A percentile compares a stretch with the other conserved stretches of the same genome.
These are phyloP conservation scores for Saturnispora quitensis DNA, from an alignment of 805 yeast genomes.

Conservation along the genomic window DNA sequence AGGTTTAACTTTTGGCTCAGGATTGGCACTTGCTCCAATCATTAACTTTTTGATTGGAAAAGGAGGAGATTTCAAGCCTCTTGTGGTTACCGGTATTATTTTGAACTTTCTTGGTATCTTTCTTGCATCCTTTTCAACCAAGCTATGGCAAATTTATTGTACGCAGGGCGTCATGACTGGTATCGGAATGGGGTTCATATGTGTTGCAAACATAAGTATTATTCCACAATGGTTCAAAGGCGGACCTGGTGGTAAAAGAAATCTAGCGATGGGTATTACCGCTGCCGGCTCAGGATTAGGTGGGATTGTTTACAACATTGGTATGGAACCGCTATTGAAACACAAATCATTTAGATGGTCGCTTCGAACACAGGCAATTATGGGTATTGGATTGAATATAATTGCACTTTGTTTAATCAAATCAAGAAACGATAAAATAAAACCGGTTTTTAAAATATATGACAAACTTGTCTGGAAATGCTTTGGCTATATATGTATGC, in stretches of 20 bases:
- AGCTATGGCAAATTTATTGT: slow-evolving; percentile 55
- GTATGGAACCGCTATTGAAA: slow-evolving; percentile 36
- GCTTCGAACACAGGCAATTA: slow-evolving; percentile 37
- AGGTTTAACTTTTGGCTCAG: slow-evolving; percentile 53
- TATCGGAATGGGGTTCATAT: slow-evolving; percentile 45
- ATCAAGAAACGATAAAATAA: slow-evolving; percentile 30
- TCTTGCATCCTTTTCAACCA: slow-evolving; percentile 49
- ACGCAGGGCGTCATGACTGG: slow-evolving; percentile 64
- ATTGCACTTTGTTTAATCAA: slow-evolving; percentile 29
- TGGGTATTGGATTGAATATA: slow-evolving; percentile 27
- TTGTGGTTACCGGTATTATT: slow-evolving; percentile 38
- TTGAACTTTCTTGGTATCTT: slow-evolving; percentile 46
- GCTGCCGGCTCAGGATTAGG: slow-evolving; percentile 46
- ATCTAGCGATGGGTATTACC: slow-evolving; percentile 38
- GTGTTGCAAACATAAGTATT: slow-evolving; percentile 49
- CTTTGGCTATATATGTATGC: slow-evolving; percentile 26
- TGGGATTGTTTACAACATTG: slow-evolving; percentile 40
- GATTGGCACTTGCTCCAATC: slow-evolving; percentile 39
- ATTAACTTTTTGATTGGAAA: slow-evolving; percentile 29
- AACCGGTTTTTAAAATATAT: slow-evolving; percentile 29
- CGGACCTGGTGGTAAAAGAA: slow-evolving; percentile 38
- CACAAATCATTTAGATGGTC: slow-evolving; percentile 38
- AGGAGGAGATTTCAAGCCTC: slow-evolving; percentile 28
- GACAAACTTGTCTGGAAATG: slow-evolving; percentile 33
- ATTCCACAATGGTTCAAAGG: slow-evolving; percentile 59